Percentiles rank a stretch among this genome's conserved stretches.
Evolutionary conservation across 805 yeast species (phyloP).

Genomic region (Suhomyces tanzawaensis): DNA sequence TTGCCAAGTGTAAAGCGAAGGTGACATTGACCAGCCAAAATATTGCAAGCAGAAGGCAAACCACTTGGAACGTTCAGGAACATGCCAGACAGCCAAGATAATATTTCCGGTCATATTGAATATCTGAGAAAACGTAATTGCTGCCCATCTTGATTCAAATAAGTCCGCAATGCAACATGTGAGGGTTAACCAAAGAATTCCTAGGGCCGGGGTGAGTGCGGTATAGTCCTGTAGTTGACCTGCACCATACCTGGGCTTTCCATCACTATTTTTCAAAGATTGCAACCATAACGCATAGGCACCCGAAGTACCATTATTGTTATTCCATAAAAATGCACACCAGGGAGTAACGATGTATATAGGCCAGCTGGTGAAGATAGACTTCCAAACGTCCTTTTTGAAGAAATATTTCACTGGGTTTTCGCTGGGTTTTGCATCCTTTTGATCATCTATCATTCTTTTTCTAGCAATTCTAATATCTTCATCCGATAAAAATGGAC

Average conservation of each 20-base stretch:
- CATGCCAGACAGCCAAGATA: constrained; percentile 22
- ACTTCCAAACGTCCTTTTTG: constrained; percentile 25
- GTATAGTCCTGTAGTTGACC: constrained; percentile 42
- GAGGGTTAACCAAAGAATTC: constrained; percentile 48
- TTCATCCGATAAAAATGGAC: constrained; percentile 52
- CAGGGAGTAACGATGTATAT: constrained; percentile 24
- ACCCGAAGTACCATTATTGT: constrained; percentile 47
- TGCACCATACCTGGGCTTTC: constrained; percentile 8
- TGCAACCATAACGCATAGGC: constrained; percentile 43
- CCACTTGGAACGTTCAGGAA: constrained; percentile 23
- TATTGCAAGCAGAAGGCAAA: constrained; percentile 23
- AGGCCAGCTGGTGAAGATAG: constrained; percentile 30
- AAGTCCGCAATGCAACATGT: constrained; percentile 53
- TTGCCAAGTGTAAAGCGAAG: constrained; percentile 23
- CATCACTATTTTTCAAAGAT: constrained; percentile 14
- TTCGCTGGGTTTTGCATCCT: constrained; percentile 16
- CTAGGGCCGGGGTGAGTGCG: constrained; percentile 58
- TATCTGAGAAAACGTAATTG: constrained; percentile 47
- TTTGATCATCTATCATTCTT: constrained; percentile 19
- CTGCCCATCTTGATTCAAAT: constrained; percentile 49
- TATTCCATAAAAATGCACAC: constrained; percentile 23
- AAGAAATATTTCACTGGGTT: constrained; percentile 19
- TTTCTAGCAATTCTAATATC: constrained; percentile 53
- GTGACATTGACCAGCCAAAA: constrained; percentile 22
- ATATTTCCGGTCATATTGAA: constrained; percentile 20